Conservation (phyloP, 495 filamentous ascomycete genomes). For the Cetradonia linearis region DNA sequence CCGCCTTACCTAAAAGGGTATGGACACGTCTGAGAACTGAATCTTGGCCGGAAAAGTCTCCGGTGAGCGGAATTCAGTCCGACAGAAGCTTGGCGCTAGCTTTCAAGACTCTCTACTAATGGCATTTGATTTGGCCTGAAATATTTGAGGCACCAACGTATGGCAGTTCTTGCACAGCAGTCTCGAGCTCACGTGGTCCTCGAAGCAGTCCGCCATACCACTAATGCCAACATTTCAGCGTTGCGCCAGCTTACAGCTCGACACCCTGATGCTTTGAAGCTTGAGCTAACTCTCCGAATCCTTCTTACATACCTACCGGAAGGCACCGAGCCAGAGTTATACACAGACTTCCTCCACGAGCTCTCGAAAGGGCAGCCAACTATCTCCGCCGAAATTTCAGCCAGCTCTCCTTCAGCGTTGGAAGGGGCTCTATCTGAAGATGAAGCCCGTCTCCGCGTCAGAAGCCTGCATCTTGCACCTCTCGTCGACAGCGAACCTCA, state of each 20-base stretch:
- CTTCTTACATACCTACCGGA: conserved; percentile 80
- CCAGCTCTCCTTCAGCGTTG: not conserved
- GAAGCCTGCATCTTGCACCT: conserved; percentile 58
- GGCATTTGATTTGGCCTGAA: not conserved
- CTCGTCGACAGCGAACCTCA: conserved; percentile 40
- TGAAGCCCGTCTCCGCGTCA: conserved; percentile 57
- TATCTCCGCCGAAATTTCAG: not conserved
- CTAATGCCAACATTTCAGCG: conserved; percentile 47
- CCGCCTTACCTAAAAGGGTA: no score
- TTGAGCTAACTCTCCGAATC: conserved; percentile 65
- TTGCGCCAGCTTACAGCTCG: conserved; percentile 52
- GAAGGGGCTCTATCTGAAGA: conserved; percentile 44
- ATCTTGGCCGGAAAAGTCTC: no score
- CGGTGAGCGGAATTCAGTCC: not conserved
- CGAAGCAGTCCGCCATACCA: conserved; percentile 38
- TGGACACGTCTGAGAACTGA: no score
- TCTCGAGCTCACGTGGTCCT: conserved; percentile 37
- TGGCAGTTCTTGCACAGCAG: not conserved
- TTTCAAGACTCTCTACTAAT: not conserved
- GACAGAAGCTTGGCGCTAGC: not conserved
- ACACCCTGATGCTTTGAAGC: conserved; percentile 47
- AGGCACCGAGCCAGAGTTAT: conserved; percentile 52
- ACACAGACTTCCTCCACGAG: conserved; percentile 49
- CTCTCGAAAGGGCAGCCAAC: conserved; percentile 26
- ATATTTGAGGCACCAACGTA: not conserved